Base-by-base conservation (phyloP, 208 protist genomes). In the Acanthamoeba polyphaga region DNA sequence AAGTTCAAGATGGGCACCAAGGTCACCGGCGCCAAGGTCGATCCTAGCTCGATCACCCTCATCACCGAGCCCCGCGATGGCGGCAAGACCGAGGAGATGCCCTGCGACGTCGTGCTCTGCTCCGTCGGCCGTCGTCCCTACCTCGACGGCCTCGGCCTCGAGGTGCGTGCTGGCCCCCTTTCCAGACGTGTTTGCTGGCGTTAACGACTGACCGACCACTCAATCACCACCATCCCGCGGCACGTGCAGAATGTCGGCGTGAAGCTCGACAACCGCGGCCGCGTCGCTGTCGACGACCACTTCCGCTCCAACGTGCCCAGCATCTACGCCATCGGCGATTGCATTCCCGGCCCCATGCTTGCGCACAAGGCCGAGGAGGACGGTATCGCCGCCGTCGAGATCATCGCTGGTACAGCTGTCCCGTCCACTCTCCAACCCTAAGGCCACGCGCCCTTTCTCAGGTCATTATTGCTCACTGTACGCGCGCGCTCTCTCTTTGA, bases 341-440 rank as follows among this genome's bases (percentile, higher is more conserved):
- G 99, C 49, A 98, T 99, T 55, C 97, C 98, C 82, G 99, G 99
- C 55, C 99, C 99, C 49, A 99, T 99, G 99, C 98, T 99, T 9
- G 99, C 99, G 9, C 99, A 99, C 98, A 99, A 99, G 98, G 99
- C 99, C 43, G 99, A 99, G 97, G 99, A 99, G 64, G 99, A 99
- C 96, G 99, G 99, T 93, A 98, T 99, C 64, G 98, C 98, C 27
- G 97, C 98, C 82, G 99, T 98, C 13, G 99, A 99, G 97, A 76
- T 98, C 53, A 96, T 99, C 60, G 87, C 78, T 27, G 72, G 72
- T 80, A 53, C 96, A 38, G 32, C 29, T 24, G 85, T 34, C 29
- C 29, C 64, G 8, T 72, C 29, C 29, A 27, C 64, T 29, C 12
- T 72, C 10, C 13, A 72, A 12, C 0, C 64, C 29, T 72, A 34